These are phyloP conservation scores for Microsporum audouinii DNA, from an alignment of 2,329 filamentous ascomycete species.

Conservation along the genomic window DNA sequence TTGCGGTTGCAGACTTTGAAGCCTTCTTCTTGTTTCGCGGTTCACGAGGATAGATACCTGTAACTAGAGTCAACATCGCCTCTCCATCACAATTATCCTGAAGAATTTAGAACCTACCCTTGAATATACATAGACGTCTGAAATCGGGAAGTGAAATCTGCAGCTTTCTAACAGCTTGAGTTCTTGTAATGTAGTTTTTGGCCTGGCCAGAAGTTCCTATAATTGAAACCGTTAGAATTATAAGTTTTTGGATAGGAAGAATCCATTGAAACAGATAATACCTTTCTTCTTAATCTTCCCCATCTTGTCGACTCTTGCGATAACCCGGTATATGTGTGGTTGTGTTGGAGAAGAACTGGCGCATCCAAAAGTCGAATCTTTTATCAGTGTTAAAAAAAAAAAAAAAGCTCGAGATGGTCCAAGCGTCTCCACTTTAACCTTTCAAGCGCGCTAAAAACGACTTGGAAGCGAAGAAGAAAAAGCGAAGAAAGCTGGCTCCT, in stretches of 20 bases:
- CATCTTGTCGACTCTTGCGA: conserved; percentile 40
- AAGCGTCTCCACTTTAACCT: conserved; percentile 8
- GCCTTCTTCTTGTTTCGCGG: conserved; percentile 96
- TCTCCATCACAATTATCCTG: neutral
- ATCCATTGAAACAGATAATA: conserved; percentile 21
- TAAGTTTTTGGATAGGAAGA: conserved; percentile 6
- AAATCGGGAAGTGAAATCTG: conserved; percentile 97
- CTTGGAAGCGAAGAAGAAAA: neutral
- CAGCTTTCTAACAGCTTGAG: conserved; percentile 92
- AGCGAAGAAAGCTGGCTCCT: neutral
- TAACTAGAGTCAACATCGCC: neutral
- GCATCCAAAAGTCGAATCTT: neutral
- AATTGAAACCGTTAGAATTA: conserved; percentile 11
- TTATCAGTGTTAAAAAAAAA: conserved; percentile 1
- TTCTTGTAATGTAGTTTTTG: conserved; percentile 97
- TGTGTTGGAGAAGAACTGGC: neutral
- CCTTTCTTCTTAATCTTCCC: conserved; percentile 81
- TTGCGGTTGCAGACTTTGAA: conserved; percentile 75
- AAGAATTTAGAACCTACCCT: conserved; percentile 43
- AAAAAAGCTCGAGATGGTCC: conserved; percentile 11
- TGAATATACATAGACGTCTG: conserved; percentile 97
- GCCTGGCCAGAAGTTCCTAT: conserved; percentile 73
- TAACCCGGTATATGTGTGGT: neutral
- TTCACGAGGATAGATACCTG: conserved; percentile 89
- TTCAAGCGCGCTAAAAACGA: neutral